phyloP scores from a whole-genome alignment of 495 filamentous ascomycete species.

The Trypethelium eluteriae region DNA sequence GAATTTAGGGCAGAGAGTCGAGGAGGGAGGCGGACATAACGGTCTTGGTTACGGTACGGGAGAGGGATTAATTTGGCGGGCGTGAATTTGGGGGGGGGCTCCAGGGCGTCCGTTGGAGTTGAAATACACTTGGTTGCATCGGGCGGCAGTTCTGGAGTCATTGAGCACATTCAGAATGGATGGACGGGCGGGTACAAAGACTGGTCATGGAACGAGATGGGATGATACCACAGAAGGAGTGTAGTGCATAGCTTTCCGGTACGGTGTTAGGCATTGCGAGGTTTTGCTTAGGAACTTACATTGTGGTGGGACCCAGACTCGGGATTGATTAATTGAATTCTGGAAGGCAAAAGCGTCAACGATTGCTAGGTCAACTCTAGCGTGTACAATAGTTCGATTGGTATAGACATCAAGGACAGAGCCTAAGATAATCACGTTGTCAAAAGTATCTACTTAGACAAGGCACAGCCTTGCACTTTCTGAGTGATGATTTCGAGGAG shows the following conservation, averaged over 20 bases:
- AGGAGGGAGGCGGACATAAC: too few relatives aligned
- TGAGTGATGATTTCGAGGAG: neutral
- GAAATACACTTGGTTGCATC: too few relatives aligned
- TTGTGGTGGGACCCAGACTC: neutral
- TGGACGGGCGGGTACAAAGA: neutral
- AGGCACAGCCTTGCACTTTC: neutral
- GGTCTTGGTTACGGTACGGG: too few relatives aligned
- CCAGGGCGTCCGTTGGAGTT: too few relatives aligned
- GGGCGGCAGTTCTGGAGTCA: too few relatives aligned
- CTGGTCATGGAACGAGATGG: neutral
- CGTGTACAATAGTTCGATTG: neutral
- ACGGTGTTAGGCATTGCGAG: neutral
- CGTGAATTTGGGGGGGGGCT: too few relatives aligned
- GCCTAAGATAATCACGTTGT: too few relatives aligned
- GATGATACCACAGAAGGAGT: slow-evolving; percentile 4
- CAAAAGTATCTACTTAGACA: neutral
- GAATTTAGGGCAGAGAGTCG: too few relatives aligned
- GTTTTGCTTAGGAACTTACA: neutral
- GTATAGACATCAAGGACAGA: neutral
- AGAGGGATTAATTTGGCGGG: too few relatives aligned
- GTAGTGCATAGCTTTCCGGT: neutral
- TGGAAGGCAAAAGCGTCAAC: neutral
- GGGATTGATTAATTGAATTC: too few relatives aligned
- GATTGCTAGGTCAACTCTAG: neutral
- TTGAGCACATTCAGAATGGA: too few relatives aligned